phyloP scores from a whole-genome alignment of 129 eudicot species.

The Flaveria trinervia region DNA sequence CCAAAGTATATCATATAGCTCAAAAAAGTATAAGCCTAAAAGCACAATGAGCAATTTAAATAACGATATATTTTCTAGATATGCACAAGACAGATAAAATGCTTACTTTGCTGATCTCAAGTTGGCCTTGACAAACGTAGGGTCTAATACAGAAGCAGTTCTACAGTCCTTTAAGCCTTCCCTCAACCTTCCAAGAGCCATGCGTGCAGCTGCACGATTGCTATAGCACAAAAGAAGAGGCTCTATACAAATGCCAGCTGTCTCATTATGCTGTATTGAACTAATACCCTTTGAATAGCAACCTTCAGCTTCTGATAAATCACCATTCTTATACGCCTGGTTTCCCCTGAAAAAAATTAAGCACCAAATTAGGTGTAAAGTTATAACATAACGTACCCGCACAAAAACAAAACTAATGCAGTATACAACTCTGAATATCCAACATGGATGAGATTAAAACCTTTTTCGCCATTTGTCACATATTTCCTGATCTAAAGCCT shows the following conservation, averaged over 20 bases:
- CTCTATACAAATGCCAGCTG: slow-evolving; percentile 41
- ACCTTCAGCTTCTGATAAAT: slow-evolving; percentile 71
- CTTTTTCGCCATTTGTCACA: slow-evolving; percentile 89
- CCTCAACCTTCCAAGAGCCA: slow-evolving; percentile 88
- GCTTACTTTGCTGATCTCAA: slow-evolving; percentile 94
- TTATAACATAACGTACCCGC: neutral
- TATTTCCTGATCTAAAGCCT: slow-evolving; percentile 48
- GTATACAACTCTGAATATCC: slow-evolving; percentile 23
- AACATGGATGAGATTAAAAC: slow-evolving; percentile 33
- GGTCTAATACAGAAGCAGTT: slow-evolving; percentile 64
- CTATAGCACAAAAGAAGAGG: slow-evolving; percentile 91
- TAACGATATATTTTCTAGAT: slow-evolving; percentile 3
- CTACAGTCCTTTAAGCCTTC: slow-evolving; percentile 85
- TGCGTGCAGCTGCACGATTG: slow-evolving; percentile 94
- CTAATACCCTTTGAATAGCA: slow-evolving; percentile 78
- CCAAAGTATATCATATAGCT: neutral
- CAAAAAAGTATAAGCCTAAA: slow-evolving; percentile 1
- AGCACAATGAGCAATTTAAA: neutral
- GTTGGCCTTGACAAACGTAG: slow-evolving; percentile 63
- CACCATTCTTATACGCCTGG: slow-evolving; percentile 77
- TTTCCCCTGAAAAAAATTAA: slow-evolving; percentile 75
- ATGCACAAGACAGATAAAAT: slow-evolving; percentile 10
- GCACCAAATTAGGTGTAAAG: slow-evolving; percentile 12
- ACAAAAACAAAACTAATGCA: neutral
- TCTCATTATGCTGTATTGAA: slow-evolving; percentile 34